Evolutionary conservation across 2,329 filamentous ascomycete genomes (phyloP).

Genomic region (Cercospora sojina): DNA sequence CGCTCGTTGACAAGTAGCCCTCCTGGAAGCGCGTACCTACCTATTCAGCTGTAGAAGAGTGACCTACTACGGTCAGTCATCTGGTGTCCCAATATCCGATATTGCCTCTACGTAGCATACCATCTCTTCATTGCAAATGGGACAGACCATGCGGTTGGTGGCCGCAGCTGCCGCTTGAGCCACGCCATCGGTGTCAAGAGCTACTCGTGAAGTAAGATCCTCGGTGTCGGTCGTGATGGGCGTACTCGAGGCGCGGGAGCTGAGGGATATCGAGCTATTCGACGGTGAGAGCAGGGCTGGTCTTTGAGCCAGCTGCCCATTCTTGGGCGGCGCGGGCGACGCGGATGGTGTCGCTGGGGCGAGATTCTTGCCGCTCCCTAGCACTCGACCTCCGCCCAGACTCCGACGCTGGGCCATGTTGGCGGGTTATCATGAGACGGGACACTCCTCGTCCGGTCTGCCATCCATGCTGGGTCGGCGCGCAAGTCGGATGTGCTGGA

Average conservation of each 20-base stretch:
- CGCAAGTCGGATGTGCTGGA: constrained; percentile 4
- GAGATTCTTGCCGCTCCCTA: constrained; percentile 82
- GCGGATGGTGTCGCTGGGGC: constrained; percentile 61
- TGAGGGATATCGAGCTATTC: constrained; percentile 73
- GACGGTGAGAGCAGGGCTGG: constrained; percentile 58
- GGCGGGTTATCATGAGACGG: background rate
- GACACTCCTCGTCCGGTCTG: background rate
- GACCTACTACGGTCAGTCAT: constrained; percentile 56
- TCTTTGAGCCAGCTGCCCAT: constrained; percentile 38
- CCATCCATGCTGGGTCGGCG: constrained; percentile 13
- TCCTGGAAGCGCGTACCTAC: constrained; percentile 41
- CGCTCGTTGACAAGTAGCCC: background rate
- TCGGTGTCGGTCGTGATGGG: constrained; percentile 70
- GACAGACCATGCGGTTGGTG: constrained; percentile 75
- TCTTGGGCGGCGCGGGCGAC: constrained; percentile 54
- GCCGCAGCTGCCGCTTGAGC: constrained; percentile 57
- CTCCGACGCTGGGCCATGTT: constrained; percentile 75
- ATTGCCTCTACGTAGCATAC: constrained; percentile 47
- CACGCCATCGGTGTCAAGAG: constrained; percentile 60
- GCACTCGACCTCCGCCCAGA: constrained; percentile 85
- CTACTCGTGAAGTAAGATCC: constrained; percentile 79
- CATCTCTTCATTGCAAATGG: constrained; percentile 99
- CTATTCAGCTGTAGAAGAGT: constrained; percentile 90
- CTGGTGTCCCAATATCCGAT: background rate
- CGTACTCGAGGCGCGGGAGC: constrained; percentile 71